Percentiles rank a stretch among this genome's conserved stretches.
These are phyloP conservation scores for Trichosporon inkin DNA, from an alignment of 1,284 basidiomycete genomes.

Conservation along the genomic window DNA sequence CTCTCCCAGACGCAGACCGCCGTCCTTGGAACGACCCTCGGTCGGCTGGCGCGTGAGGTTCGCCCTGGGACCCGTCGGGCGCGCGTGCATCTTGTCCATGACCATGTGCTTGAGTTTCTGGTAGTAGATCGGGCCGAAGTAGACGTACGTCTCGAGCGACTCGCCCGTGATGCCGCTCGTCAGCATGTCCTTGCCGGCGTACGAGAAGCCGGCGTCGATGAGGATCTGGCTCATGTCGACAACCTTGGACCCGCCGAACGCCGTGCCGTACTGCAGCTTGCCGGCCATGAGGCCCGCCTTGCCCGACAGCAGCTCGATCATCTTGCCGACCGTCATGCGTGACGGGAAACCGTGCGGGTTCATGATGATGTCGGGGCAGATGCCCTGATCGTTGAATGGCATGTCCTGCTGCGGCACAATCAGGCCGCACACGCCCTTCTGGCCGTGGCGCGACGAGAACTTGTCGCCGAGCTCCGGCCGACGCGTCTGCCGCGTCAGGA, in stretches of 20 bases:
- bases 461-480: conserved; percentile 97
- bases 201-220: conserved; percentile 93
- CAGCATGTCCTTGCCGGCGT: conserved; percentile 96
- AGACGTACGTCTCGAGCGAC: conserved; percentile 92
- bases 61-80: conserved; percentile 91
- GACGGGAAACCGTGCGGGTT: conserved; percentile 99
- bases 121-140: conserved; percentile 98
- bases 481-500: conserved; percentile 95
- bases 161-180: conserved; percentile 98
- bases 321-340: conserved; percentile 99
- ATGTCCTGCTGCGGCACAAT: conserved; percentile 99
- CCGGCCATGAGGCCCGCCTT: conserved; percentile 59
- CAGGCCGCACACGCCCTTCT: conserved; percentile 97
- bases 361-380: conserved; percentile 97
- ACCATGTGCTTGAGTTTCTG: conserved; percentile 84
- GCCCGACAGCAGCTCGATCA: conserved; percentile 97
- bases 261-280: conserved; percentile 59
- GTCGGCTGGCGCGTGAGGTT: conserved; percentile 97
- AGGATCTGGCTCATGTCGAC: conserved; percentile 97
- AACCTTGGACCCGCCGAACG: conserved; percentile 98
- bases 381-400: conserved; percentile 98
- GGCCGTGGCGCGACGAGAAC: conserved; percentile 95
- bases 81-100: conserved; percentile 99
- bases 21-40: conserved; percentile 95
- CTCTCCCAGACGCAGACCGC: conserved; percentile 93